Evolutionary conservation across 352 stramenopile species (phyloP), one percentile per base, ranked within the genome.

Genomic region (Pythium dissotocum): DNA sequence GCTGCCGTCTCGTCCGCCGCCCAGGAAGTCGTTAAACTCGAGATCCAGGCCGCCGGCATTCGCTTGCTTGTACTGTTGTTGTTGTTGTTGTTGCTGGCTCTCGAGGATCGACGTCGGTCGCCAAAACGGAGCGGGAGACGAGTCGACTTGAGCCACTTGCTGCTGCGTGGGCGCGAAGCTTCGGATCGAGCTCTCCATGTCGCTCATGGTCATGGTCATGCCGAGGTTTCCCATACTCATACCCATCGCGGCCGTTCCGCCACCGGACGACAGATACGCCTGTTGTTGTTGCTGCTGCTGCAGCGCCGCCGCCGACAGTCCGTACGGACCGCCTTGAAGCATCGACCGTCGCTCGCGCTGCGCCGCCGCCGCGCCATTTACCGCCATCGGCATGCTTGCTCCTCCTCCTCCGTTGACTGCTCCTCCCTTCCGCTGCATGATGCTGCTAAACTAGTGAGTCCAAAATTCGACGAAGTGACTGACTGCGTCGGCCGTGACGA

Each of bases 181-280:
- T 18, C 59, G 66, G 33, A 72, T 36, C 38, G 65, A 65, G 54
- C 58, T 63, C 40, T 68, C 60, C 60, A 72, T 72, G 36, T 67
- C 64, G 60, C 66, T 72, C 66, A 72, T 72, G 53, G 59, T 72
- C 66, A 72, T 72, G 52, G 26, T 62, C 38, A 66, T 61, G 36
- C 65, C 65, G 35, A 66, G 38, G 38, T 65, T 60, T n/a, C 66
- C 60, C 53, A 72, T 63, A 46, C 54, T 68, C 53, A 64, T 68
- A 44, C 32, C 58, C 58, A 71, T 66, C 13, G 30, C 40, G 24
- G 52, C 33, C 13, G 28, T 53, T 6, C 46, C 46, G 7, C 46
- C 46, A 32, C 16, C 46, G 2, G 46, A 53, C 46, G 46, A 28
- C 18, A 49, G 55, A 36, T 69, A 63, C 54, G 63, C 42, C 38